A percentile compares a stretch with the other conserved stretches of the same genome.
phyloP scores from a whole-genome alignment of 345 rosid genomes.

The Eucalyptus tenuipes region DNA sequence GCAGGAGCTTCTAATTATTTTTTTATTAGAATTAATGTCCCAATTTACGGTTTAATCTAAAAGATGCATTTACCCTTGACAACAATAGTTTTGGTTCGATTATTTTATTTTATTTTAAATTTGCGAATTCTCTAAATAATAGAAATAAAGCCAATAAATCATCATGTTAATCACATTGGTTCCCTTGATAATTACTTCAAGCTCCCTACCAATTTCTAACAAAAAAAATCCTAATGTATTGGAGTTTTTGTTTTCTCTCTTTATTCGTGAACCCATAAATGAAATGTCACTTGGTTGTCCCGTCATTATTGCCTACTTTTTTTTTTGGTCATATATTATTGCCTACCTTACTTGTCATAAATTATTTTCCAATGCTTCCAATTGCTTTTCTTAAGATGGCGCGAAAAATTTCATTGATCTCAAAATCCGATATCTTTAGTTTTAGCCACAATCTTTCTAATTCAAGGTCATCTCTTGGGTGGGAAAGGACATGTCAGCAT shows the following conservation, averaged over 20 bases:
- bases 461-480: rapidly evolving
- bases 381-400: neutral
- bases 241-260: neutral
- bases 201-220: neutral
- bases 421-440: rapidly evolving
- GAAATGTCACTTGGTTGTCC: neutral
- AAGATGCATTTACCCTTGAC: neutral
- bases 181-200: neutral
- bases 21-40: neutral
- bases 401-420: rapidly evolving
- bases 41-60: neutral
- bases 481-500: neutral
- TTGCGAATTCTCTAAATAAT: neutral
- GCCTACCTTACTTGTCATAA: neutral
- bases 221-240: neutral
- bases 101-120: neutral
- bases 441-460: neutral
- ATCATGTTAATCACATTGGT: neutral
- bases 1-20: neutral
- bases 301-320: neutral
- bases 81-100: neutral
- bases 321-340: neutral
- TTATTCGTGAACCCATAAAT: neutral
- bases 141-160: neutral
- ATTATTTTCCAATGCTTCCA: neutral